These are phyloP conservation scores for Conticribra guillardii DNA, from an alignment of 108 stramenopile genomes.

Conservation along the genomic window DNA sequence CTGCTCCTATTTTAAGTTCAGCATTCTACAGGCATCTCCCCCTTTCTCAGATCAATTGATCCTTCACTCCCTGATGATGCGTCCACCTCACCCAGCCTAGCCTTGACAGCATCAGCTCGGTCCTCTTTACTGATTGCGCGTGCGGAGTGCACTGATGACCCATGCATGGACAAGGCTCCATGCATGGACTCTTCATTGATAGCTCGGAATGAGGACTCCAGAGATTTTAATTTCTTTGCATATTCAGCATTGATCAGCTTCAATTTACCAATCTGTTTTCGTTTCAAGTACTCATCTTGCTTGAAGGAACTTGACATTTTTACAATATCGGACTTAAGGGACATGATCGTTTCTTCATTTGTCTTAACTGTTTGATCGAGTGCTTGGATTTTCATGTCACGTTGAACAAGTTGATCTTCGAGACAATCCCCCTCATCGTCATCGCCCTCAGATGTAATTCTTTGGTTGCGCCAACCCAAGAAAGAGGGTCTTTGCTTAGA, in stretches of 20 bases:
- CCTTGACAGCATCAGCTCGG: conserved; percentile 15
- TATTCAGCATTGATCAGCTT: conserved; percentile 55
- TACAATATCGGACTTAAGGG: conserved; percentile 60
- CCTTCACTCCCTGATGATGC: conserved; percentile 7
- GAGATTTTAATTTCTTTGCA: conserved; percentile 52
- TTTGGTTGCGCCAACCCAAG: conserved; percentile 1
- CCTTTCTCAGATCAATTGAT: conserved; percentile 20
- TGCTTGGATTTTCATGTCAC: conserved; percentile 31
- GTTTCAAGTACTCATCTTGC: conserved; percentile 55
- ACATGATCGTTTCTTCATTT: conserved; percentile 48
- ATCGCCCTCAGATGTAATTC: background rate
- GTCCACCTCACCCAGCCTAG: conserved; percentile 18
- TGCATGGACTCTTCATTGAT: conserved; percentile 26
- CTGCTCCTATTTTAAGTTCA: conserved; percentile 6
- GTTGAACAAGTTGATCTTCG: conserved; percentile 26
- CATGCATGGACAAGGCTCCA: conserved; percentile 27
- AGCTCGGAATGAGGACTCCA: conserved; percentile 56
- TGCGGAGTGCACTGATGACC: background rate
- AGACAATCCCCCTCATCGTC: conserved; percentile 15
- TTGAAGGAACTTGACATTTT: conserved; percentile 56
- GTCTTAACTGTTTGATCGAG: conserved; percentile 41
- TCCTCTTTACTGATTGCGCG: conserved; percentile 3
- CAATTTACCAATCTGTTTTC: conserved; percentile 56
- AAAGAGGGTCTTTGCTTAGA: background rate
- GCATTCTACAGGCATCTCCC: conserved; percentile 35